Percentiles rank a stretch among this genome's conserved stretches.
Evolutionary conservation across 352 stramenopile genomes (phyloP).

Genomic region (Phytophthora pini): DNA sequence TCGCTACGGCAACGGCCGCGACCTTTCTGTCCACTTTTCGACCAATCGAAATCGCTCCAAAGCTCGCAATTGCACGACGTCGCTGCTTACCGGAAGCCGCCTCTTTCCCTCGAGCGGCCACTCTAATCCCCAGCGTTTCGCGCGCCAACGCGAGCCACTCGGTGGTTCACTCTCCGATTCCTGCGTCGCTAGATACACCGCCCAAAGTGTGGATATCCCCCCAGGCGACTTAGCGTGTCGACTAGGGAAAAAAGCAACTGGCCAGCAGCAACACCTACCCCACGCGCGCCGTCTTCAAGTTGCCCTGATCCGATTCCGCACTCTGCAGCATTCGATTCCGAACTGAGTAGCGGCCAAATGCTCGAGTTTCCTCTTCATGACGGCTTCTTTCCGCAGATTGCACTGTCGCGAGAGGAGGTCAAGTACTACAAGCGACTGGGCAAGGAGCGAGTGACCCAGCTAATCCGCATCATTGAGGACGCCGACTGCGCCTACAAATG

Average conservation of each 20-base stretch:
- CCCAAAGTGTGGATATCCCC: not conserved
- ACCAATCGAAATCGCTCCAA: constrained; percentile 27
- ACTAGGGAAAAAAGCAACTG: constrained; percentile 17
- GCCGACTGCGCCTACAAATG: constrained; percentile 83
- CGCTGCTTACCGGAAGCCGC: constrained; percentile 27
- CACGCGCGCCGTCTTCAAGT: constrained; percentile 14
- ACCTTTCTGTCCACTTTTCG: constrained; percentile 31
- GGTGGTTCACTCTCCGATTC: constrained; percentile 31
- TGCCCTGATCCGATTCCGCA: constrained; percentile 10
- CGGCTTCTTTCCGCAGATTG: constrained; percentile 85
- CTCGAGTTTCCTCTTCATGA: constrained; percentile 79
- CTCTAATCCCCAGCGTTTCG: constrained; percentile 22
- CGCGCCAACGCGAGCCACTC: constrained; percentile 7
- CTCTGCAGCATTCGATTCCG: not conserved
- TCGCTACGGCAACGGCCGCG: constrained; percentile 7
- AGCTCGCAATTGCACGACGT: constrained; percentile 33
- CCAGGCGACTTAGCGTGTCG: not conserved
- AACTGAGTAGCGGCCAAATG: constrained; percentile 22
- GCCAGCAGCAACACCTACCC: constrained; percentile 9
- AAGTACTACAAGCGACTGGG: constrained; percentile 78
- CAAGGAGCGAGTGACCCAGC: constrained; percentile 75
- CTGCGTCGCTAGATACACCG: constrained; percentile 14
- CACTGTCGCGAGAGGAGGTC: constrained; percentile 71
- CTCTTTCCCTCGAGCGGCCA: constrained; percentile 11
- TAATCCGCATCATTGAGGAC: constrained; percentile 83